Conservation (phyloP, 805 yeast genomes). For the Maudiozyma barnettii region DNA sequence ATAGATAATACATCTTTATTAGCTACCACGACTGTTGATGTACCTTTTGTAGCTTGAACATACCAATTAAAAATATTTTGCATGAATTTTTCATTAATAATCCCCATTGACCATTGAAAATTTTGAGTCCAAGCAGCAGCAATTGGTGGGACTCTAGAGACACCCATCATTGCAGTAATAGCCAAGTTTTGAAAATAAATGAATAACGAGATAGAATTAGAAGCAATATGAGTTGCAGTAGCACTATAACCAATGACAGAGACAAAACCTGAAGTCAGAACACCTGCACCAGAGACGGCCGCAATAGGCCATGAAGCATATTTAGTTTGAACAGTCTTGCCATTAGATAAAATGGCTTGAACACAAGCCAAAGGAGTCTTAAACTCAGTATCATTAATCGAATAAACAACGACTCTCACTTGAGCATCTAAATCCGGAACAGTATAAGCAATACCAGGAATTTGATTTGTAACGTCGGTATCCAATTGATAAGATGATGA, state of each 20-base stretch:
- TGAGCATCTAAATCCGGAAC: constrained; percentile 93
- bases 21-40: constrained; percentile 62
- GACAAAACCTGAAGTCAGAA: constrained; percentile 76
- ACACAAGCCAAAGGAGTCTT: constrained; percentile 73
- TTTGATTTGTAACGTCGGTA: constrained; percentile 34
- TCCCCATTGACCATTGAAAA: constrained; percentile 93
- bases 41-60: constrained; percentile 89
- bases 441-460: constrained; percentile 81
- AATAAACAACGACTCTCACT: constrained; percentile 62
- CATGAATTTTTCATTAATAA: constrained; percentile 66
- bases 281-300: constrained; percentile 78
- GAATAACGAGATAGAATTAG: constrained; percentile 86
- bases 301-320: constrained; percentile 96
- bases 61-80: constrained; percentile 87
- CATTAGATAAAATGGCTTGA: constrained; percentile 75
- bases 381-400: constrained; percentile 35
- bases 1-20: constrained; percentile 61
- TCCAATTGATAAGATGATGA: constrained; percentile 38
- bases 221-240: constrained; percentile 96
- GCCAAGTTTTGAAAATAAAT: constrained; percentile 91
- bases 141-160: constrained; percentile 84
- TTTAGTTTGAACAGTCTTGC: constrained; percentile 86
- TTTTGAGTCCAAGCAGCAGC: constrained; percentile 98
- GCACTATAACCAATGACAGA: constrained; percentile 82
- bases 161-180: constrained; percentile 91